Evolutionary conservation across 768 basidiomycete genomes (phyloP).

Genomic region (Lactarius hengduanensis): DNA sequence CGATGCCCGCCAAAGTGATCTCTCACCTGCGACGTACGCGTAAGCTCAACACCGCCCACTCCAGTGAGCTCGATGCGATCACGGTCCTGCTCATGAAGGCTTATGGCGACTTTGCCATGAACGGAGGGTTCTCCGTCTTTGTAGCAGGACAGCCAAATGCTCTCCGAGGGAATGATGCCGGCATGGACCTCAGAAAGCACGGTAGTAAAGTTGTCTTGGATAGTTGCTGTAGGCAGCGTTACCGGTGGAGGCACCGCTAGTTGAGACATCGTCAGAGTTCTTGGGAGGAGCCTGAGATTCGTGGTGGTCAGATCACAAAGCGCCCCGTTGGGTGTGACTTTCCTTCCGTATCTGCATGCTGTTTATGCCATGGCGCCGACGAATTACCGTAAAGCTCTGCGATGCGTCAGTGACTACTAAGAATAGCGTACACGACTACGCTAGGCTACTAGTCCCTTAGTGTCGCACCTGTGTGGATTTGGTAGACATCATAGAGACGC

Average conservation of each 20-base stretch:
- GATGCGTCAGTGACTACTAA: not conserved
- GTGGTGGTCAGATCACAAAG: not conserved
- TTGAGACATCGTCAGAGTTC: not conserved
- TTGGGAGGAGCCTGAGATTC: not conserved
- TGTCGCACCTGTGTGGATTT: too few species aligned
- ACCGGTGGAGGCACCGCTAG: constrained; percentile 14
- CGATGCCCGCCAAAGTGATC: not conserved
- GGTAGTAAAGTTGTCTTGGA: constrained; percentile 26
- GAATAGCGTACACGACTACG: not conserved
- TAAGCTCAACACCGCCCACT: constrained; percentile 18
- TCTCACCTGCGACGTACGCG: constrained; percentile 22
- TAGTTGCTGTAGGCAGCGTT: constrained; percentile 24
- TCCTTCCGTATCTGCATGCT: not conserved
- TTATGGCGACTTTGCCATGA: constrained; percentile 25
- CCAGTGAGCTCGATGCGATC: constrained; percentile 27
- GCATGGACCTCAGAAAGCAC: constrained; percentile 28
- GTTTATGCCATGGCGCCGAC: not conserved
- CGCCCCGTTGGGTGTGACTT: not conserved
- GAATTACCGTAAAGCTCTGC: not conserved
- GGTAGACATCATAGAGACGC: too few species aligned
- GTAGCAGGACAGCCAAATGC: constrained; percentile 29
- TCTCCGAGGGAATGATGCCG: constrained; percentile 25
- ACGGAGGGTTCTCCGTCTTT: constrained; percentile 26
- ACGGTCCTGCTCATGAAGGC: constrained; percentile 27
- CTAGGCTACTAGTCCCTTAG: not conserved